Evolutionary conservation across 2,329 filamentous ascomycete genomes (phyloP).

Genomic region (Plectosphaerella sp.): DNA sequence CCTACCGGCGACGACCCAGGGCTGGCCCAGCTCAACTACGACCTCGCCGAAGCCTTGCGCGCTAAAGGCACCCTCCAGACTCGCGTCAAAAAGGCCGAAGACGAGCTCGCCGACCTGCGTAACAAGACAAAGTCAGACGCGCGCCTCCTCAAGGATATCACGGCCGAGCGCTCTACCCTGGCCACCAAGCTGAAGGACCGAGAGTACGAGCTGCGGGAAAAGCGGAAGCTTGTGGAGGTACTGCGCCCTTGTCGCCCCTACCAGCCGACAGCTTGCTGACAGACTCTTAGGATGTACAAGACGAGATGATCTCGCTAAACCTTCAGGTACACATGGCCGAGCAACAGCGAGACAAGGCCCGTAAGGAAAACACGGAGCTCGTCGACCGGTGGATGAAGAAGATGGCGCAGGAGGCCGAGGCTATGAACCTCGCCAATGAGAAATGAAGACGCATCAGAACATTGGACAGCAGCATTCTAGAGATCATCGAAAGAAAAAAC

Average conservation of each 20-base stretch:
- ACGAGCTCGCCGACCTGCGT: slow-evolving; percentile 62
- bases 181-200: slow-evolving; percentile 69
- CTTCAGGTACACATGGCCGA: slow-evolving; percentile 85
- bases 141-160: slow-evolving; percentile 57
- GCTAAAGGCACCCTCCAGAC: slow-evolving; percentile 65
- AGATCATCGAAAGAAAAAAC: not conserved
- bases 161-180: slow-evolving; percentile 57
- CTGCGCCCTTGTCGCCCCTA: not conserved
- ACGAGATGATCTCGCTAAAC: slow-evolving; percentile 85
- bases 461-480: not conserved
- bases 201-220: slow-evolving; percentile 80
- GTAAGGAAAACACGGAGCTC: slow-evolving; percentile 81
- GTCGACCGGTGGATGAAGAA: slow-evolving; percentile 88
- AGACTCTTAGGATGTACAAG: slow-evolving; percentile 66
- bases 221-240: slow-evolving; percentile 77
- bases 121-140: slow-evolving; percentile 54
- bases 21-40: slow-evolving; percentile 53
- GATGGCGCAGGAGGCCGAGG: slow-evolving; percentile 81
- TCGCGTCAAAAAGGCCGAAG: slow-evolving; percentile 56
- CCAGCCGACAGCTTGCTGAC: not conserved
- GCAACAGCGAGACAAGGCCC: slow-evolving; percentile 66
- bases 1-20: slow-evolving; percentile 22
- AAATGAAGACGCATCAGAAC: slow-evolving; percentile 12
- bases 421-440: slow-evolving; percentile 70
- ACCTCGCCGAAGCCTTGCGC: slow-evolving; percentile 73